phyloP scores from a whole-genome alignment of 2,329 filamentous ascomycete species.

The Clonostachys rhizophaga region DNA sequence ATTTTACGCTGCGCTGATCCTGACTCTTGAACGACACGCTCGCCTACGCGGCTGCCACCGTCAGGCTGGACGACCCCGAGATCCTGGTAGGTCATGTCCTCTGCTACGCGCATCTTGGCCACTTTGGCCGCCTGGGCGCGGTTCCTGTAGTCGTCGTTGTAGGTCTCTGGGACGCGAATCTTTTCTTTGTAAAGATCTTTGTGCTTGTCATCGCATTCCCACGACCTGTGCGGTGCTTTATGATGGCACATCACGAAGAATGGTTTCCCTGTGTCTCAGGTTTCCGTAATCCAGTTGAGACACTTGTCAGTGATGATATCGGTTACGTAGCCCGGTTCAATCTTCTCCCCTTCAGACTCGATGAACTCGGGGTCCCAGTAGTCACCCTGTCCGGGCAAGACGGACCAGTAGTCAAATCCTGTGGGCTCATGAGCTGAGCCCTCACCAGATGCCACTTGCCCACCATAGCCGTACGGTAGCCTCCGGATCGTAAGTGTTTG shows the following conservation, averaged over 20 bases:
- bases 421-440: slow-evolving; percentile 36
- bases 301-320: slow-evolving; percentile 48
- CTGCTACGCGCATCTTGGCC: slow-evolving; percentile 46
- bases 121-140: slow-evolving; percentile 40
- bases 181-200: slow-evolving; percentile 39
- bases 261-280: slow-evolving; percentile 26
- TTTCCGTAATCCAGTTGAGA: slow-evolving; percentile 28
- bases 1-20: slow-evolving; percentile 24
- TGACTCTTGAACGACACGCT: slow-evolving; percentile 12
- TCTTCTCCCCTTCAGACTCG: slow-evolving; percentile 21
- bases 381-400: slow-evolving; percentile 45
- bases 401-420: slow-evolving; percentile 47
- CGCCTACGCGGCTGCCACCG: slow-evolving; percentile 31
- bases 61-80: slow-evolving; percentile 46
- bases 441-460: slow-evolving; percentile 50
- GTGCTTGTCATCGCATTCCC: slow-evolving; percentile 45
- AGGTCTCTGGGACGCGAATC: slow-evolving; percentile 43
- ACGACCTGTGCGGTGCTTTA: slow-evolving; percentile 47
- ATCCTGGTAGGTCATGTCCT: slow-evolving; percentile 46
- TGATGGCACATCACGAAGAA: slow-evolving; percentile 55
- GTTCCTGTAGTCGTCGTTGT: slow-evolving; percentile 49
- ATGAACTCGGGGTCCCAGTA: slow-evolving; percentile 48
- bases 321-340: slow-evolving; percentile 38
- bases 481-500: slow-evolving; percentile 38
- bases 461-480: slow-evolving; percentile 46